Percentiles rank a stretch among this genome's conserved stretches.
These are phyloP conservation scores for Plectranthus barbatus DNA, from an alignment of 257 asterid species.

Conservation along the genomic window DNA sequence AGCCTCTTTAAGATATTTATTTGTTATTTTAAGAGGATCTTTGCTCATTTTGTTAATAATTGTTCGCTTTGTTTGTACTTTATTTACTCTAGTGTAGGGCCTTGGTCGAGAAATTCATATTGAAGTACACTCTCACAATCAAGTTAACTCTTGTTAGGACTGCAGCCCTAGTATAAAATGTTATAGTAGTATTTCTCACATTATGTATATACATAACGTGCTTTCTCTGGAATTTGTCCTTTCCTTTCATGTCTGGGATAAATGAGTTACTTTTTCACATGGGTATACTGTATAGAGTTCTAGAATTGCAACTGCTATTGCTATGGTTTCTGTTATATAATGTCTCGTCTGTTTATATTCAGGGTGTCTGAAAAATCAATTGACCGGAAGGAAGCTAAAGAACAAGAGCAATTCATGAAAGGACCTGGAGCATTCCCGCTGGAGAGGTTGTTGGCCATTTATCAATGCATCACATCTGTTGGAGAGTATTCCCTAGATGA, in stretches of 20 bases:
- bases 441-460: conserved; percentile 86
- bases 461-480: conserved; percentile 75
- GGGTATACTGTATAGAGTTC: background rate
- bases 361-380: conserved; percentile 75
- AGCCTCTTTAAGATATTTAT: background rate
- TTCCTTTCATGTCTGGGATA: background rate
- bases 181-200: background rate
- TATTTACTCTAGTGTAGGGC: background rate
- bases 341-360: conserved; percentile 3
- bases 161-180: background rate
- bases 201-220: background rate
- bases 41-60: background rate
- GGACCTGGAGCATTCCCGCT: conserved; percentile 94
- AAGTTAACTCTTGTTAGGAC: background rate
- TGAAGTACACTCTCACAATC: background rate
- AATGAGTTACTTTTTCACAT: background rate
- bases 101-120: background rate
- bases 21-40: background rate
- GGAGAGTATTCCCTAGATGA: conserved; percentile 51
- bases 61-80: background rate
- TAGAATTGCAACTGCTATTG: background rate
- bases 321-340: background rate
- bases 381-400: conserved; percentile 72
- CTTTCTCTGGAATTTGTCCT: background rate
- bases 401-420: conserved; percentile 76